phyloP scores from a whole-genome alignment of 768 basidiomycete genomes.

The Amanita molliuscula region DNA sequence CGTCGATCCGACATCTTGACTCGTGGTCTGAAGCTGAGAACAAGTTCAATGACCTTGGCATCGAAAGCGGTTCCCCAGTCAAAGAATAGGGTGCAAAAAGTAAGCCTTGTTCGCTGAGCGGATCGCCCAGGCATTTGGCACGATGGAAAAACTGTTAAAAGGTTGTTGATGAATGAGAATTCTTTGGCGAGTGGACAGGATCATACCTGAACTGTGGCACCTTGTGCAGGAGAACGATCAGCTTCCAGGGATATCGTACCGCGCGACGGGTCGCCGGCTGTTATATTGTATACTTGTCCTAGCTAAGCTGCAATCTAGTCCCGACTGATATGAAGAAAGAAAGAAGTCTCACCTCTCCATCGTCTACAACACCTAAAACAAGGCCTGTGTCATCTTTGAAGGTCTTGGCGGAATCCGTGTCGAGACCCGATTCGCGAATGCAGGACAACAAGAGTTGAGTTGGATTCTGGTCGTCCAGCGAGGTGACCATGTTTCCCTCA shows the following conservation, averaged over 20 bases:
- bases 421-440: slow-evolving; percentile 27
- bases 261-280: slow-evolving; percentile 62
- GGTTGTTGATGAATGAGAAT: neutral
- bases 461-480: slow-evolving; percentile 48
- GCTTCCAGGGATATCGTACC: slow-evolving; percentile 56
- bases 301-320: slow-evolving; percentile 21
- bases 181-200: neutral
- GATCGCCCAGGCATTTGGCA: slow-evolving; percentile 14
- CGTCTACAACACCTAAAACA: slow-evolving; percentile 36
- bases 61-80: neutral
- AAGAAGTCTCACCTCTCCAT: slow-evolving; percentile 17
- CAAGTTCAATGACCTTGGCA: slow-evolving; percentile 7
- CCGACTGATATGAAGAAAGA: neutral
- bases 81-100: neutral
- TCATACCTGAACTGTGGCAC: slow-evolving; percentile 38
- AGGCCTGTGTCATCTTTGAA: slow-evolving; percentile 49
- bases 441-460: slow-evolving; percentile 46
- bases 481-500: slow-evolving; percentile 64
- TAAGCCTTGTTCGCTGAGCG: slow-evolving; percentile 1
- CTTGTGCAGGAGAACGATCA: slow-evolving; percentile 36
- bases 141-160: slow-evolving; percentile 31
- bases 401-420: slow-evolving; percentile 6
- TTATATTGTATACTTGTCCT: slow-evolving; percentile 43
- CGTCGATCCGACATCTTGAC: neutral
- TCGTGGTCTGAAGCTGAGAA: slow-evolving; percentile 10